Base-by-base conservation (phyloP, 106 monocot genomes). In the Alisma plantagoaquatica region DNA sequence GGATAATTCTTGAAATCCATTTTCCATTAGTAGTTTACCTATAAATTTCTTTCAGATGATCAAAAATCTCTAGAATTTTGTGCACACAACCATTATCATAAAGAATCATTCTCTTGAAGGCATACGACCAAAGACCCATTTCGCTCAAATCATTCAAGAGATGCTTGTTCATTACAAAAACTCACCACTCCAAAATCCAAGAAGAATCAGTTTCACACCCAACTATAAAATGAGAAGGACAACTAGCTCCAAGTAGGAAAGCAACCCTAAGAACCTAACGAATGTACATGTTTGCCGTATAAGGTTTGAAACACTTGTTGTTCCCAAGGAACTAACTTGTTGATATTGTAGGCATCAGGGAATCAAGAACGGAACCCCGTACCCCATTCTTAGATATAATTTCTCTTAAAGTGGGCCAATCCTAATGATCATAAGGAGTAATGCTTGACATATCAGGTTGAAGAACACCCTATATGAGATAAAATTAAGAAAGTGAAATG, bases 391-490 rank as follows among this genome's bases (percentile, higher is more conserved):
- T 68, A 15, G 73, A 70, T 41, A 96, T 82, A 67, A 71, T 64
- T 45, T 70, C 54, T 47, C 84, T 71, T 28, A 96, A 32, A 30
- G 53, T 41, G 46, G 49, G 25, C 96, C 96, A 96, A 47, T 89
- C 70, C 94, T 88, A 96, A 46, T 75, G 63, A 46, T 66, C 62
- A 31, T 84, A 88, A 64, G 88, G 88, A 1, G 33, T 59, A 15
- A 74, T 78, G 73, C 76, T 66, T 88, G 88, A 96, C 96, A 96
- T 89, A 49, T 96, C 96, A 27, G 88, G 88, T 70, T 96, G 96
- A 18, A 96, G 68, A 65, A 89, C 50, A 27, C 88, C 96, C 94
- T 86, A 67, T 44, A 69, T n/a, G n/a, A n/a, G n/a, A n/a, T n/a
- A n/a, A n/a, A n/a, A n/a, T n/a, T n/a, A n/a, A n/a, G n/a, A n/a